Evolutionary conservation across 2,329 filamentous ascomycete genomes (phyloP), one percentile per base, ranked within the genome.

Genomic region (Phoma sp.): DNA sequence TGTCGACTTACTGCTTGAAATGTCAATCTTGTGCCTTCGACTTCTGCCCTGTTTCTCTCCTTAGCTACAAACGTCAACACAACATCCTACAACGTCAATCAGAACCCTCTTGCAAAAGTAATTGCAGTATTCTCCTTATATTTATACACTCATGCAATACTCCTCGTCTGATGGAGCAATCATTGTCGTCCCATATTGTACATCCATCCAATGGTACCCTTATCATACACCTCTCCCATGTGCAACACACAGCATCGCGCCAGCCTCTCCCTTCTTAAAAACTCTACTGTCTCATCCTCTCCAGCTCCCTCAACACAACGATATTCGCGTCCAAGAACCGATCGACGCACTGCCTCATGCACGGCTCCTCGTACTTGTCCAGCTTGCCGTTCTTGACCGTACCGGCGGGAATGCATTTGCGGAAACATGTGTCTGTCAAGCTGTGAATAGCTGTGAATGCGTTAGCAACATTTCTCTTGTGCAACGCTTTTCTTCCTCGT

Each of bases 271-370:
- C 12, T 21, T 15, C 11, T 18, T 10, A n/a, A 15, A 12, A 21
- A 14, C 12, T 29, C 40, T 56, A 69, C 43, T 59, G 53, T 62
- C 70, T 67, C 64, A 90, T 77, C 57, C 76, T 84, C 74, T 95
- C 87, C 69, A 98, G 79, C 74, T 97, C 90, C 81, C 87, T 89
- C 76, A 97, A 80, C n/a, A 96, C 90, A 47, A 91, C 81, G 62
- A 90, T 78, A 78, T 93, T 95, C 59, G 92, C 85, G 76, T 99
- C 95, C 79, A 98, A 83, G 78, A 96, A 98, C 51, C 95, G 84
- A 69, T 96, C 91, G 51, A 98, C 92, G 72, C 95, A 99, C 81
- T 96, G 97, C 74, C 87, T 82, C 74, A 96, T 84, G 76, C 95
- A 99, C 7, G 81, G 78, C 79, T 95, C 88, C 80, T 99, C 95